A percentile compares a stretch with the other conserved stretches of the same genome.
phyloP scores from a whole-genome alignment of 495 filamentous ascomycete species.

The Hyaloscypha finlandica region DNA sequence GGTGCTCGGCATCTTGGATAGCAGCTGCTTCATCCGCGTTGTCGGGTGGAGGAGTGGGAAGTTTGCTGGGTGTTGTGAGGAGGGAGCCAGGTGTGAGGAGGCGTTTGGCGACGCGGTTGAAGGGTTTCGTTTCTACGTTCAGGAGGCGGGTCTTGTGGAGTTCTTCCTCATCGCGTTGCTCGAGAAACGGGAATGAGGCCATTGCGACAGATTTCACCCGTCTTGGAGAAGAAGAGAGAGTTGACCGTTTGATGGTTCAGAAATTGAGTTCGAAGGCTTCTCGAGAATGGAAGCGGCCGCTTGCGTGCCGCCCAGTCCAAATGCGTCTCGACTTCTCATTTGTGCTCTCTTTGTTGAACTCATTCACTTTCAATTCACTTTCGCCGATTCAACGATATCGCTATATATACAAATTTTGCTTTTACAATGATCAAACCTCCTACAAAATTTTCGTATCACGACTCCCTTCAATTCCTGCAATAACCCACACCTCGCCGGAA shows the following conservation, averaged over 20 bases:
- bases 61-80: constrained; percentile 50
- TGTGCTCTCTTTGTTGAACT: neutral
- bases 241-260: constrained; percentile 17
- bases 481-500: neutral
- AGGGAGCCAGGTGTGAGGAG: constrained; percentile 67
- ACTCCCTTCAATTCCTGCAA: neutral
- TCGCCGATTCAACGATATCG: neutral
- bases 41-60: constrained; percentile 73
- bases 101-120: constrained; percentile 84
- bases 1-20: constrained; percentile 44
- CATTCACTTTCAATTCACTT: neutral
- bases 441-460: neutral
- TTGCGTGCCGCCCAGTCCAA: neutral
- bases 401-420: neutral
- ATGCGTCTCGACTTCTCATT: neutral
- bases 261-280: neutral
- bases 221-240: constrained; percentile 4
- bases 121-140: constrained; percentile 89
- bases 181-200: constrained; percentile 42
- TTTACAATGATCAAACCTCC: neutral
- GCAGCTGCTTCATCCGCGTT: constrained; percentile 44
- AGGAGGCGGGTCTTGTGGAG: constrained; percentile 91
- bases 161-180: constrained; percentile 66
- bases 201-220: constrained; percentile 20
- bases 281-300: constrained; percentile 10